Conservation (phyloP, 306 rosid species). For the Cicer pinnatifidum region DNA sequence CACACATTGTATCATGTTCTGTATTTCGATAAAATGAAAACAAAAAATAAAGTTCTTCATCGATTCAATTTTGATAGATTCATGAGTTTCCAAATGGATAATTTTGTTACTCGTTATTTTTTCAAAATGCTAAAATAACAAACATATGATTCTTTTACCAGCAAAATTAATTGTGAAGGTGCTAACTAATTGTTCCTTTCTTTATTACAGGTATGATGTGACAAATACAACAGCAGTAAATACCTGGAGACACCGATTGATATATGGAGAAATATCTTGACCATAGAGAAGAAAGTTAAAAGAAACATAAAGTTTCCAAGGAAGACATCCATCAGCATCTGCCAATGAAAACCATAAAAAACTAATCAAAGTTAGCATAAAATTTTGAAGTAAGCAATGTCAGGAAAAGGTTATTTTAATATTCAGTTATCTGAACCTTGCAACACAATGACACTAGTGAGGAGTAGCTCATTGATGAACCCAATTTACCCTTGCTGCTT, state of each 20-base stretch:
- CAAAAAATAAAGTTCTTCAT: neutral
- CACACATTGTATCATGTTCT: neutral
- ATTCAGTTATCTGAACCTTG: slow-evolving; percentile 57
- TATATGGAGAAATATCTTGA: slow-evolving; percentile 56
- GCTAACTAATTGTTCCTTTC: slow-evolving; percentile 23
- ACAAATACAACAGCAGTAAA: slow-evolving; percentile 26
- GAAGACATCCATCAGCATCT: slow-evolving; percentile 63
- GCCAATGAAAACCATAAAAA: slow-evolving; percentile 45
- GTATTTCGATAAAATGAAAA: neutral
- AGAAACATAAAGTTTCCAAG: slow-evolving; percentile 74
- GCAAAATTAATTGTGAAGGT: neutral
- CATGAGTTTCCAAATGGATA: slow-evolving; percentile 16
- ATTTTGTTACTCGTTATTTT: slow-evolving; percentile 18
- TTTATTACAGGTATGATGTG: slow-evolving; percentile 18
- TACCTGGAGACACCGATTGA: slow-evolving; percentile 61
- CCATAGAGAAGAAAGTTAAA: slow-evolving; percentile 58
- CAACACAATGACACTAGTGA: slow-evolving; percentile 61
- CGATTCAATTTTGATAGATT: slow-evolving; percentile 1
- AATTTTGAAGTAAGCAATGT: slow-evolving; percentile 42
- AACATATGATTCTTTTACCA: neutral
- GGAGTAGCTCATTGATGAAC: slow-evolving; percentile 55
- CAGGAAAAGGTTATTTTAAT: slow-evolving; percentile 19
- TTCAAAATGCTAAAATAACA: slow-evolving; percentile 23
- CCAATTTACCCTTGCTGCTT: slow-evolving; percentile 54
- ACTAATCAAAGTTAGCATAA: slow-evolving; percentile 30